Evolutionary conservation across 257 asterid genomes (phyloP), one percentile per base, ranked within the genome.

Genomic region (Nicotiana obtusifolia): DNA sequence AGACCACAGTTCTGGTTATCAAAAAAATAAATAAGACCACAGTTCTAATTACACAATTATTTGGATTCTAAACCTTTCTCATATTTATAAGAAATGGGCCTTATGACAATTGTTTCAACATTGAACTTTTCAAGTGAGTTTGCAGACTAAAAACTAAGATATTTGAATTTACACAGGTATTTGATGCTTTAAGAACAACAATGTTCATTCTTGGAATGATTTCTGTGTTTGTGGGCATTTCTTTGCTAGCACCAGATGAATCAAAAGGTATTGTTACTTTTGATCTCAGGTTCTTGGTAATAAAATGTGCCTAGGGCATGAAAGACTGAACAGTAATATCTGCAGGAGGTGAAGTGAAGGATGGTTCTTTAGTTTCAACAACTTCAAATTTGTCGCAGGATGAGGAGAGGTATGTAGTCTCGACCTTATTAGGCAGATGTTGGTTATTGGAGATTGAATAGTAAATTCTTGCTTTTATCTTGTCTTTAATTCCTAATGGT

Each of bases 161-260:
- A 4, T 64, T 35, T 66, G 66, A 44, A 81, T 86, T 71, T 73
- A 64, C 81, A 79, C 98, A 95, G 99, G 98, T 93, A 28, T 91
- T 95, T 84, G 95, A 93, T 87, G 90, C 97, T 77, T 86, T 93
- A 77, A 91, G 97, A 69, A 93, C 98, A 14, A 92, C 98, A 8
- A 95, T 95, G 97, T 95, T 95, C 87, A 84, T 95, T 82, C 91
- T 95, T 49, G 99, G 99, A 82, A 90, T 95, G 94, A 65, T 89
- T 80, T 93, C 93, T 86, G 99, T 95, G 33, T 95, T 95, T 90
- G 85, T 93, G 85, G 99, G 99, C 91, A 95, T 95, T 85, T 92
- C 98, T 60, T 91, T 95, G 89, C 84, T 95, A 84, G 99, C 99
- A 77, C 99, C 99, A 60, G 99, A 95, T 88, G 99, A 95, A 68